A percentile compares a stretch with the other conserved stretches of the same genome.
Conservation (phyloP, 108 stramenopile genomes). For the Conticribra weissflogii region DNA sequence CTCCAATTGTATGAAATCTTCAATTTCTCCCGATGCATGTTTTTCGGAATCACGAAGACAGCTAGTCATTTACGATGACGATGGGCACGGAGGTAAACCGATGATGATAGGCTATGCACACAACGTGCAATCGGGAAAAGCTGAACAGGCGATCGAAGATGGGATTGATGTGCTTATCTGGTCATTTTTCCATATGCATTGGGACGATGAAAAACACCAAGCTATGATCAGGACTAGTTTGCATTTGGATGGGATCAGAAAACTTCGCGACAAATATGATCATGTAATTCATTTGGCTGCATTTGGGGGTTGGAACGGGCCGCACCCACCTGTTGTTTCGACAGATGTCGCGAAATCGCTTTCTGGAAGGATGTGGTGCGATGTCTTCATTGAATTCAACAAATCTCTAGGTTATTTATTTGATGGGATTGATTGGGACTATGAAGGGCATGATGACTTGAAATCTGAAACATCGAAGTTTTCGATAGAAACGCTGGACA, state of each 20-base stretch:
- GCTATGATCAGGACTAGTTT: slow-evolving; percentile 37
- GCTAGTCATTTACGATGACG: too few species aligned
- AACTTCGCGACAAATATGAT: slow-evolving; percentile 36
- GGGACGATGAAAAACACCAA: background rate
- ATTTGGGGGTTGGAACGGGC: slow-evolving; percentile 87
- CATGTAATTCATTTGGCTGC: slow-evolving; percentile 65
- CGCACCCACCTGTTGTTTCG: slow-evolving; percentile 50
- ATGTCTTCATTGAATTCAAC: slow-evolving; percentile 48
- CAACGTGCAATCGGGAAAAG: slow-evolving; percentile 42
- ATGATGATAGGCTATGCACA: slow-evolving; percentile 46
- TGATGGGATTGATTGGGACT: slow-evolving; percentile 89
- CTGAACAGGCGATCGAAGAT: slow-evolving; percentile 52
- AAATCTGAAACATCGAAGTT: slow-evolving; percentile 53
- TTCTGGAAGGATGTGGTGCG: slow-evolving; percentile 51
- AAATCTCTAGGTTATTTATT: slow-evolving; percentile 49
- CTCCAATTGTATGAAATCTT: too few species aligned
- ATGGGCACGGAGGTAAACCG: too few species aligned
- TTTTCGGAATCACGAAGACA: too few species aligned
- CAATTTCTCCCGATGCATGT: too few species aligned
- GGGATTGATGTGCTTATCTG: slow-evolving; percentile 79
- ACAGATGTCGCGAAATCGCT: background rate
- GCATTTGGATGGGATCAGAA: slow-evolving; percentile 44
- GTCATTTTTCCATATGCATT: slow-evolving; percentile 59
- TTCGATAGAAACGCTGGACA: slow-evolving; percentile 57
- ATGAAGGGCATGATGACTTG: slow-evolving; percentile 78